These are phyloP conservation scores for Solanum raphanifolium DNA, from an alignment of 257 asterid genomes.

Conservation along the genomic window DNA sequence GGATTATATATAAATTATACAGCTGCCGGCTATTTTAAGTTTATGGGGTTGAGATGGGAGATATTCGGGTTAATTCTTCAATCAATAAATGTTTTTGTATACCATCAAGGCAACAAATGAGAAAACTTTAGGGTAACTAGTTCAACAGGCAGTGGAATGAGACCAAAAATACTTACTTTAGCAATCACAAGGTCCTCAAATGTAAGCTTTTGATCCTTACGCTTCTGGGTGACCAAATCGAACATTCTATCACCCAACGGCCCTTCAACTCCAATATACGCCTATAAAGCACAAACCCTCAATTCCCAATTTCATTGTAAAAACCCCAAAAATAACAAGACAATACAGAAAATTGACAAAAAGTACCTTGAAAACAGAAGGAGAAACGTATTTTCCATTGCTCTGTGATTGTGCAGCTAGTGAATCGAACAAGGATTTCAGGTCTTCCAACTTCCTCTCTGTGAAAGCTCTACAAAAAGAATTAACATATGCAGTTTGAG, in stretches of 20 bases:
- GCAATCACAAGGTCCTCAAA: conserved; percentile 85
- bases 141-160: neutral
- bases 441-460: conserved; percentile 49
- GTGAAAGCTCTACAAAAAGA: conserved; percentile 57
- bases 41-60: neutral
- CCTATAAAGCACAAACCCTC: conserved; percentile 20
- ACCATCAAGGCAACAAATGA: neutral
- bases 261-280: conserved; percentile 60
- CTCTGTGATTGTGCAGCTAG: conserved; percentile 62
- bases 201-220: conserved; percentile 63
- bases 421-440: conserved; percentile 51
- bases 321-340: neutral
- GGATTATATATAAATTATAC: neutral
- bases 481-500: neutral
- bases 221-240: conserved; percentile 62
- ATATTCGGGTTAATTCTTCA: neutral
- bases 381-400: conserved; percentile 40
- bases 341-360: neutral
- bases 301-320: neutral
- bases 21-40: neutral
- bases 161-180: conserved; percentile 33
- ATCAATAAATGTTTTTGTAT: neutral
- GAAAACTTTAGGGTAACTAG: neutral
- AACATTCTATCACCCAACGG: conserved; percentile 73
- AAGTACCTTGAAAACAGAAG: conserved; percentile 60